Base-by-base conservation (phyloP, 2,329 filamentous ascomycete species). In the Penicillium sp. region DNA sequence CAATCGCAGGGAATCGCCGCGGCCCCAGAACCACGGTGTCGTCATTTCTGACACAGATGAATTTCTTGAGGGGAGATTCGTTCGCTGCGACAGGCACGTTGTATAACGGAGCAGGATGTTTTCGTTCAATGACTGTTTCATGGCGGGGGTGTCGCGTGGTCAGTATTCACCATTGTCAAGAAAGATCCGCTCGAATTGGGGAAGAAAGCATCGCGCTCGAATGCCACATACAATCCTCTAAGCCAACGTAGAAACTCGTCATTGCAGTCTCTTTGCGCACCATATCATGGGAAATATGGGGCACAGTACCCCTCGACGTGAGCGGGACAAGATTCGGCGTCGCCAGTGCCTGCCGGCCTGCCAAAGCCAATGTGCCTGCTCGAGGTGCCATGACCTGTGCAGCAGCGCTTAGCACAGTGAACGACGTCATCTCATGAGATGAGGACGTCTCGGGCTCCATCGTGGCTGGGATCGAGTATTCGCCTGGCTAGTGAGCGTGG, bases 251-350 rank as follows among this genome's bases (percentile, higher is more conserved):
- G 3, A 88, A 76, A 26, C 86, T 86, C 27, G 75, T 73, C 50
- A 94, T 75, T 4, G 78, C 66, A 1, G 84, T 83, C 60, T 85
- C 76, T 47, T 81, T 83, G 36, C 71, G 67, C 55, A 93, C 75
- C 52, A 86, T 86, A 73, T 98, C 93, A 35, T 90, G 90, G 3
- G 90, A 87, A 55, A 98, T 72, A 71, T 98, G 93, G 44, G 93
- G 90, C 33, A 97, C 75, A 1, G 81, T 81, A 24, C 93, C 93
- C 61, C 93, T 81, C 32, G 93, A 96, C 3, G 87, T 86, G 56
- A 86, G 76, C 43, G 82, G 84, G 49, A 95, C 73, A 67, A 86
- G 95, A 64, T 86, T 85, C 38, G 93, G 93, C 28, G 93, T 98
- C 18, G 86, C 74, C 54, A 96, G 76, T n/a, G 77, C 69, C 52